Base-by-base conservation (phyloP, 1,139 yeast genomes). In the Suhomyces maxii region DNA sequence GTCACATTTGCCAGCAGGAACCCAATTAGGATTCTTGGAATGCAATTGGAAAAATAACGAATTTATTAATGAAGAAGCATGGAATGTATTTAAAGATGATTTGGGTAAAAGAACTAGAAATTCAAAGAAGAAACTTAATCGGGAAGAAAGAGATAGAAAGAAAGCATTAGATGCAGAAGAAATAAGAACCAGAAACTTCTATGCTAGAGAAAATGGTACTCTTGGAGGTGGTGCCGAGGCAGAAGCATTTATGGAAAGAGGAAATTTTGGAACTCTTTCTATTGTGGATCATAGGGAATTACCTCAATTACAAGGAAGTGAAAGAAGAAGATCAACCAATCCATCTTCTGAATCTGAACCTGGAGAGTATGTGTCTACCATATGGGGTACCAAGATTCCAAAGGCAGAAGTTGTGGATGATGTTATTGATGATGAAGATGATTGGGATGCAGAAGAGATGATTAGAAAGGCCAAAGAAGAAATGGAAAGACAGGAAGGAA, bases 1-100 rank as follows among this genome's bases (percentile, higher is more conserved):
- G 47, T 77, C 87, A 1, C 95, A 91, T 64, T 66, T 90, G 34
- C 98, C 99, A 0, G 62, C 81, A 31, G 97, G 97, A 1, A 84
- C 96, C 0, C 86, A 87, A 38, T 67, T 93, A 39, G 96, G 93
- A 11, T 84, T 89, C 53, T 59, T 95, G 47, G 98, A 93, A 58
- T 80, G 97, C 48, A 84, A 89, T 59, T 93, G 99, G 98, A 53
- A 59, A 32, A 67, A 72, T 33, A 70, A 67, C 65, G 80, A 53
- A 52, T 65, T 49, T 44, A 59, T 75, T 1, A 70, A 78, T 3
- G 65, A 66, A 7, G 84, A 80, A 23, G 77, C 85, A 0, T 80
- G 86, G 71, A 64, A 67, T 1, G 60, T 63, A 31, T 89, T 84
- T 64, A 72, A 77, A 40, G 73, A 72, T 26, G 95, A 87, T 52